These are phyloP conservation scores for Chaetomium olivaceum DNA, from an alignment of 2,329 filamentous ascomycete species.

Conservation along the genomic window DNA sequence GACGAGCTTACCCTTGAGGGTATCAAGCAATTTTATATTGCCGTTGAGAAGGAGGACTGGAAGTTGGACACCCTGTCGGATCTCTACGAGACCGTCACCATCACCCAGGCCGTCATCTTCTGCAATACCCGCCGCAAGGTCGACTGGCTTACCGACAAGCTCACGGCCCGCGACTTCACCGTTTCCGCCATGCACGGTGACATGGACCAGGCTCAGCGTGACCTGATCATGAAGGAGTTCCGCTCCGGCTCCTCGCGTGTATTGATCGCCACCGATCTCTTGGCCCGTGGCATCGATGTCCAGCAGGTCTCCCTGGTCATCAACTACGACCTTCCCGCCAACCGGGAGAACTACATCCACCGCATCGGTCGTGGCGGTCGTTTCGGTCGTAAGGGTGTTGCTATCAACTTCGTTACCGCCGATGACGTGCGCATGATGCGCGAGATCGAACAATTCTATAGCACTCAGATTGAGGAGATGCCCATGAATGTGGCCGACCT, in stretches of 20 bases:
- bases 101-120: constrained; percentile 99
- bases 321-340: constrained; percentile 98
- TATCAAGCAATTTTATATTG: constrained; percentile 99
- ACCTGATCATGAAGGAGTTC: constrained; percentile 99
- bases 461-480: constrained; percentile 99
- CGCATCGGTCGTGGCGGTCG: constrained; percentile 99
- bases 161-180: constrained; percentile 97
- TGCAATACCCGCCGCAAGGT: constrained; percentile 99
- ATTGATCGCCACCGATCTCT: constrained; percentile 93
- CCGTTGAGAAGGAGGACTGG: constrained; percentile 99
- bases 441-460: constrained; percentile 99
- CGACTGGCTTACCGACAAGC: constrained; percentile 99
- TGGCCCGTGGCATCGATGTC: constrained; percentile 99
- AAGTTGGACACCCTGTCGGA: constrained; percentile 99
- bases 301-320: constrained; percentile 99
- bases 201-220: constrained; percentile 97
- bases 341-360: constrained; percentile 99
- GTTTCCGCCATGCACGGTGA: constrained; percentile 99
- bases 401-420: constrained; percentile 99
- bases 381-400: constrained; percentile 99
- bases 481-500: constrained; percentile 87
- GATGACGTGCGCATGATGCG: constrained; percentile 99
- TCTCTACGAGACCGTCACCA: constrained; percentile 98
- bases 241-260: constrained; percentile 97
- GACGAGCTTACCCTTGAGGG: constrained; percentile 98